A percentile compares a stretch with the other conserved stretches of the same genome.
phyloP scores from a whole-genome alignment of 2,329 filamentous ascomycete genomes.

The Monilinia aucupariae region DNA sequence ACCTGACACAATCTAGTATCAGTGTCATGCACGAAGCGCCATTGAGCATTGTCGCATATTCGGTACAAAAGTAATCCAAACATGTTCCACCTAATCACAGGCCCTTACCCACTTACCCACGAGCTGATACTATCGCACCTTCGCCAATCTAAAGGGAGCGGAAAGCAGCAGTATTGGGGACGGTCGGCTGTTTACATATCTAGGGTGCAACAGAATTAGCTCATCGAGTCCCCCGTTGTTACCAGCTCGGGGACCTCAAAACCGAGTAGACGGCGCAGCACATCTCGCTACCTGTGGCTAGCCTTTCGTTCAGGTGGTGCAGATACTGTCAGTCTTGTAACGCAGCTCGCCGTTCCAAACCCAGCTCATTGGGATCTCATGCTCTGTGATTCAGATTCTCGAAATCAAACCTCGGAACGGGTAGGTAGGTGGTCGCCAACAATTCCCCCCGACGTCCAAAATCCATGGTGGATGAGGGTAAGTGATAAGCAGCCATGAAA shows the following conservation, averaged over 20 bases:
- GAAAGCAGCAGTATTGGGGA: conserved; percentile 17
- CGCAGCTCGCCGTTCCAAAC: conserved; percentile 18
- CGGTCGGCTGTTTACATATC: conserved; percentile 16
- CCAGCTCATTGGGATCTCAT: conserved; percentile 17
- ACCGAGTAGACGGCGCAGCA: conserved; percentile 19
- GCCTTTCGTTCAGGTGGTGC: conserved; percentile 12
- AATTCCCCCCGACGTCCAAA: neutral
- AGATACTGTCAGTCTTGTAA: conserved; percentile 13
- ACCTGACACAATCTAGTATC: neutral
- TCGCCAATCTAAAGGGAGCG: conserved; percentile 18
- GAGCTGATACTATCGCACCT: conserved; percentile 14
- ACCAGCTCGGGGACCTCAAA: conserved; percentile 18
- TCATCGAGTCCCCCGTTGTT: conserved; percentile 15
- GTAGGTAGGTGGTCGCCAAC: neutral
- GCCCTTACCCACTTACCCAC: conserved; percentile 10
- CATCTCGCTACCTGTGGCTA: conserved; percentile 14
- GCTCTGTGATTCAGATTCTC: neutral
- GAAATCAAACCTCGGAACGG: conserved; percentile 8
- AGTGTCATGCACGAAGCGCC: conserved; percentile 10
- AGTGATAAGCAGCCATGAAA: neutral
- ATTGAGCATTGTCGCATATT: conserved; percentile 12
- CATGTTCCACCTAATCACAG: conserved; percentile 5
- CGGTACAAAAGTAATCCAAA: conserved; percentile 4
- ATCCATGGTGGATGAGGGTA: neutral
- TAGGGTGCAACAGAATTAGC: conserved; percentile 14